Evolutionary conservation across 305 asterid species (phyloP).

Genomic region (Striga hermonthica): DNA sequence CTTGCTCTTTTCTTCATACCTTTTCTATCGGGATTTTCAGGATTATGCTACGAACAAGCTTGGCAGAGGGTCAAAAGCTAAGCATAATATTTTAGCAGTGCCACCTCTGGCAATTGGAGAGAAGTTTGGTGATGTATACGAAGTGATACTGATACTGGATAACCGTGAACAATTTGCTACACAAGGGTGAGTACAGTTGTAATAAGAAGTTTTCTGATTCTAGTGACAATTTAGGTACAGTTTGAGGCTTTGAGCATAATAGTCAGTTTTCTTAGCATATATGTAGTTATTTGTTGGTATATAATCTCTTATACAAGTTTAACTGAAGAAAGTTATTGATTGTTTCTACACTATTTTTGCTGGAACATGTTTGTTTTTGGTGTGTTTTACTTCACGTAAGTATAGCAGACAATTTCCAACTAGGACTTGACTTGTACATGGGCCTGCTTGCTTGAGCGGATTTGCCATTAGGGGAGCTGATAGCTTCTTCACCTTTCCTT

Average conservation of each 20-base stretch:
- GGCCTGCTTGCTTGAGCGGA: too few relatives aligned
- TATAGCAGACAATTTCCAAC: slow-evolving; percentile 17
- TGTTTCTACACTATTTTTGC: slow-evolving; percentile 18
- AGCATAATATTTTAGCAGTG: slow-evolving; percentile 45
- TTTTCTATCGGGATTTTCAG: slow-evolving; percentile 31
- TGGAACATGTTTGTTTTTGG: not conserved
- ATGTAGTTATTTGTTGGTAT: slow-evolving; percentile 9
- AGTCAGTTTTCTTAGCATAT: slow-evolving; percentile 27
- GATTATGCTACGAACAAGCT: slow-evolving; percentile 38
- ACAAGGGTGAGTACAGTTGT: slow-evolving; percentile 56
- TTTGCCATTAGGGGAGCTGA: too few relatives aligned
- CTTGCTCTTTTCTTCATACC: slow-evolving; percentile 25
- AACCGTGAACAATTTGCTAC: slow-evolving; percentile 84
- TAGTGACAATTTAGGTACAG: not conserved
- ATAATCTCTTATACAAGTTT: slow-evolving; percentile 18
- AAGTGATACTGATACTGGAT: slow-evolving; percentile 75
- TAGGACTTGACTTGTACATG: slow-evolving; percentile 13
- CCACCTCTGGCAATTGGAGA: slow-evolving; percentile 84
- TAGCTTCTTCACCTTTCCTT: not conserved
- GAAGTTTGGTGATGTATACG: slow-evolving; percentile 78
- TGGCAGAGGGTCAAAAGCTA: slow-evolving; percentile 41
- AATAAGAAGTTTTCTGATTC: slow-evolving; percentile 8
- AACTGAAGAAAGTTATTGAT: slow-evolving; percentile 15
- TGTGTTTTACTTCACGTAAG: slow-evolving; percentile 15
- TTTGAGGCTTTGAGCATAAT: slow-evolving; percentile 21